A percentile compares a stretch with the other conserved stretches of the same genome.
Conservation (phyloP, 768 basidiomycete species). For the Tephrocybe rancida region DNA sequence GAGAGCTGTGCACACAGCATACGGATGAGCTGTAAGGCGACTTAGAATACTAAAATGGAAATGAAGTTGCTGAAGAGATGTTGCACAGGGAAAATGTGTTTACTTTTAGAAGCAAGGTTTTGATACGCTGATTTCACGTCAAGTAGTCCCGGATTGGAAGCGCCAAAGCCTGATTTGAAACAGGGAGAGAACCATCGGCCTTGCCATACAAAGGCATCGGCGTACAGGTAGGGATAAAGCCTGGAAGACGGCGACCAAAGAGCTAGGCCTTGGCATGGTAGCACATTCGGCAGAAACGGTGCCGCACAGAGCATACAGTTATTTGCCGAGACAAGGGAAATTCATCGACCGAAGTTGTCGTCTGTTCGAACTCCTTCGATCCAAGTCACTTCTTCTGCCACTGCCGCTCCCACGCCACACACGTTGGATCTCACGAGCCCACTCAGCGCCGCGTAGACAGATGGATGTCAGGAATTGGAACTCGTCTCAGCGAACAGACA, state of each 20-base stretch:
- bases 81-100: conserved; percentile 15
- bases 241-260: conserved; percentile 12
- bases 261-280: conserved; percentile 7
- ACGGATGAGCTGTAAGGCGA: background rate
- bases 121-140: conserved; percentile 23
- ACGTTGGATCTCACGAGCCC: background rate
- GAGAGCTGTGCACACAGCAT: background rate
- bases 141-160: conserved; percentile 13
- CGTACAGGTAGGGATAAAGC: conserved; percentile 6
- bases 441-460: background rate
- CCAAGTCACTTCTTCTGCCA: conserved; percentile 13
- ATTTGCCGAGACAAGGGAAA: conserved; percentile 22
- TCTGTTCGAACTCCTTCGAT: conserved; percentile 6
- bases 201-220: conserved; percentile 3
- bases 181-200: conserved; percentile 14
- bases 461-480: background rate
- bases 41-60: conserved; percentile 6
- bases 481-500: background rate
- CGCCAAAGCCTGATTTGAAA: conserved; percentile 13
- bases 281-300: conserved; percentile 16
- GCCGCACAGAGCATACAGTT: conserved; percentile 21
- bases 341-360: conserved; percentile 22
- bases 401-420: conserved; percentile 17
- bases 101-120: conserved; percentile 15
- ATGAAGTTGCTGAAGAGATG: conserved; percentile 13